Conservation (phyloP, 1,284 basidiomycete species). For the Exobasidium rhododendri region DNA sequence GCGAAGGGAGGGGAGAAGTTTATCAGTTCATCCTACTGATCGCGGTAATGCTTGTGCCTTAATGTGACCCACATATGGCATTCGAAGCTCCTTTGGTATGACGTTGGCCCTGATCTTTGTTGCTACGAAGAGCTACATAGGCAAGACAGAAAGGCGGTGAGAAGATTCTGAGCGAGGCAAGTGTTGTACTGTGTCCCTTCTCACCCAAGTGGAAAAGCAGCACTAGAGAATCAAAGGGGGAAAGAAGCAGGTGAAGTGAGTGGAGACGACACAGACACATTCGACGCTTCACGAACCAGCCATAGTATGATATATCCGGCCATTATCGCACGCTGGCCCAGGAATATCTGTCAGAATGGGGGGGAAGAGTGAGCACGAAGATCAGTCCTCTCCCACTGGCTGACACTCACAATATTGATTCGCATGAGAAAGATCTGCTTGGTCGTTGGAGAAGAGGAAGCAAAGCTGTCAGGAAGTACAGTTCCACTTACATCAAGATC, state of each 20-base stretch:
- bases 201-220: neutral
- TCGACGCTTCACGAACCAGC: neutral
- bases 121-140: neutral
- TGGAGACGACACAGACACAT: too few species aligned
- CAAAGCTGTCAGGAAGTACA: neutral
- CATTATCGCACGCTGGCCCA: conserved; percentile 56
- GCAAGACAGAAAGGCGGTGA: neutral
- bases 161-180: too few species aligned
- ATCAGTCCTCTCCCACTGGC: too few species aligned
- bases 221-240: neutral
- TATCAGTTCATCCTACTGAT: too few species aligned
- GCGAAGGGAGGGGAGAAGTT: too few species aligned
- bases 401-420: neutral
- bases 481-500: neutral
- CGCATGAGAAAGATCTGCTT: conserved; percentile 8
- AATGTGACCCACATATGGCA: neutral
- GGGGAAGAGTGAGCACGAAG: neutral
- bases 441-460: neutral
- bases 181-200: too few species aligned
- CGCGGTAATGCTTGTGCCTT: too few species aligned
- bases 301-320: conserved; percentile 11
- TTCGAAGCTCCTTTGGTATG: neutral
- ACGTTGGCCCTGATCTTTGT: neutral
- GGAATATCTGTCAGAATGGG: conserved; percentile 45
- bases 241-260: neutral